Percentiles rank a stretch among this genome's conserved stretches.
Conservation (phyloP, 805 yeast species). For the Pichia phayaonensis region DNA sequence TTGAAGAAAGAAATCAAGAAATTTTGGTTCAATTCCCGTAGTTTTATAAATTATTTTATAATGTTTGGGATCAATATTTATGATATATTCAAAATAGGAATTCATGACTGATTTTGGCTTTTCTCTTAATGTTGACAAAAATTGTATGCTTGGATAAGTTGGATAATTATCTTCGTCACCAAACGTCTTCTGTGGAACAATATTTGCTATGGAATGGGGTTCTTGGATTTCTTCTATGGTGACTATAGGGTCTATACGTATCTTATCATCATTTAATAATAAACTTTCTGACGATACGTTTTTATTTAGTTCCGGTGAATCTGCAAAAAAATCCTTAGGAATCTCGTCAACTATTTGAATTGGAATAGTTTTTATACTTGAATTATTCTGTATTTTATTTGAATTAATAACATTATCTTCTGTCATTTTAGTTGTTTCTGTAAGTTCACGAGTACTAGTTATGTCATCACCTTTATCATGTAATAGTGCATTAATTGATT, state of each 20-base stretch:
- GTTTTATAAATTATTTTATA: conserved; percentile 29
- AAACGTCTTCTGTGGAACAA: neutral
- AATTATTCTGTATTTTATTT: neutral
- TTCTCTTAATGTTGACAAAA: conserved; percentile 32
- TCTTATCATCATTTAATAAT: neutral
- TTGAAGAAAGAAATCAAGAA: conserved; percentile 40
- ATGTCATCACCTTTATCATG: neutral
- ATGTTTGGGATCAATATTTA: conserved; percentile 23
- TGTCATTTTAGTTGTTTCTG: neutral
- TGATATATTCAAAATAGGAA: conserved; percentile 31
- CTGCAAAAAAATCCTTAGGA: conserved; percentile 13
- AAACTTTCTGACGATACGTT: neutral
- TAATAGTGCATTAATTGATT: conserved; percentile 3
- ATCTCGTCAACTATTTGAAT: conserved; percentile 16
- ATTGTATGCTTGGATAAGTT: conserved; percentile 39
- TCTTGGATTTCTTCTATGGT: neutral
- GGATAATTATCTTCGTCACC: conserved; percentile 30
- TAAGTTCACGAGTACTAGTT: neutral
- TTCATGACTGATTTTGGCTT: conserved; percentile 15
- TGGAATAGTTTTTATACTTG: conserved; percentile 1
- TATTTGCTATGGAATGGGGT: neutral
- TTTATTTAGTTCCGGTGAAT: neutral
- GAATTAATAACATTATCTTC: neutral
- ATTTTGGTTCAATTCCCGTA: conserved; percentile 43
- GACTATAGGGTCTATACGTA: neutral